Evolutionary conservation across 1,284 basidiomycete genomes (phyloP).

Genomic region (Hymenochaete sp.): DNA sequence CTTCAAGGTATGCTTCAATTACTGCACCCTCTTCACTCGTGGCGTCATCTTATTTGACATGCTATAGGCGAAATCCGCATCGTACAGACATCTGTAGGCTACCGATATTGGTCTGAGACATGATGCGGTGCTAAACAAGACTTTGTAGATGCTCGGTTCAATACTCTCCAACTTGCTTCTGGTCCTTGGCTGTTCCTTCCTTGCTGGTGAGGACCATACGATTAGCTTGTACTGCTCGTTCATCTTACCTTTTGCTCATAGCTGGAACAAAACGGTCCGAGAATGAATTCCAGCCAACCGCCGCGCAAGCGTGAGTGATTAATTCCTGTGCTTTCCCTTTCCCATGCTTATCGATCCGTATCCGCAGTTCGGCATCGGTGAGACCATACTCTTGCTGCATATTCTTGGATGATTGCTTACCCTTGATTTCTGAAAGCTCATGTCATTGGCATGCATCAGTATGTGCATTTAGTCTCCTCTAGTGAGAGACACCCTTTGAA

Average conservation of each 20-base stretch:
- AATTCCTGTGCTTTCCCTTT: slow-evolving; percentile 18
- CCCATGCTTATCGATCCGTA: not conserved
- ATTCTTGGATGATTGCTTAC: slow-evolving; percentile 80
- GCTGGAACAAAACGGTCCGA: slow-evolving; percentile 61
- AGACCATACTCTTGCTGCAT: slow-evolving; percentile 22
- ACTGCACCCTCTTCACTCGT: slow-evolving; percentile 9
- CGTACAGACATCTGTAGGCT: slow-evolving; percentile 74
- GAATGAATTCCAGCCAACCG: slow-evolving; percentile 72
- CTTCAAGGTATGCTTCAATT: slow-evolving; percentile 49
- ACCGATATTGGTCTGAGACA: no score
- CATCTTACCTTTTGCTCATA: slow-evolving; percentile 20
- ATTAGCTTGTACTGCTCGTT: not conserved
- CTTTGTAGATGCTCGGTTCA: slow-evolving; percentile 62
- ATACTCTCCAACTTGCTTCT: slow-evolving; percentile 86
- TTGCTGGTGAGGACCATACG: slow-evolving; percentile 45
- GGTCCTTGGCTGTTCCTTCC: slow-evolving; percentile 83
- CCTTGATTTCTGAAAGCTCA: slow-evolving; percentile 40
- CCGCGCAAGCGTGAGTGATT: slow-evolving; percentile 70
- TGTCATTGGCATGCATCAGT: slow-evolving; percentile 87
- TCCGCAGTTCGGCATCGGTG: slow-evolving; percentile 52
- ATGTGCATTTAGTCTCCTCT: slow-evolving; percentile 25
- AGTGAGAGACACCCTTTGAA: not conserved
- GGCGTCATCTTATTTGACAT: not conserved
- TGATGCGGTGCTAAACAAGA: not conserved
- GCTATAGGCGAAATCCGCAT: slow-evolving; percentile 65